These are phyloP conservation scores for Phytophthora crassamura DNA, from an alignment of 352 stramenopile genomes.

Conservation along the genomic window DNA sequence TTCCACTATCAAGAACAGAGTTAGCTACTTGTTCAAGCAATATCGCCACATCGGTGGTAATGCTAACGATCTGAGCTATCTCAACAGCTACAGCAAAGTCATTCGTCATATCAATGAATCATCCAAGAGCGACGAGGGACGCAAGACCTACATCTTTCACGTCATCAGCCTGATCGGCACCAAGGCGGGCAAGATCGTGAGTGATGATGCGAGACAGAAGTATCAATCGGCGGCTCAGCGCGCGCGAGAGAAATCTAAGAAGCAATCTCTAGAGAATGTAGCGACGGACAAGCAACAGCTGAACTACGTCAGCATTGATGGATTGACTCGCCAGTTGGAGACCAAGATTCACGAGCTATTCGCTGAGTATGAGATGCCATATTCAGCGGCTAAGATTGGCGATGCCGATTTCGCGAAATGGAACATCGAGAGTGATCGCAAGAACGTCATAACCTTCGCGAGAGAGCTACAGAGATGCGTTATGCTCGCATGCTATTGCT, in stretches of 20 bases:
- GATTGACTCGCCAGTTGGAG: too few relatives aligned
- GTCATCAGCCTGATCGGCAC: not conserved
- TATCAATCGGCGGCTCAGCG: not conserved
- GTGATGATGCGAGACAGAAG: not conserved
- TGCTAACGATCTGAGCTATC: not conserved
- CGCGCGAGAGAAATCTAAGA: not conserved
- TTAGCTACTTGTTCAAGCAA: not conserved
- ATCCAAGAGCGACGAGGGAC: not conserved
- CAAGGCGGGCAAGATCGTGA: not conserved
- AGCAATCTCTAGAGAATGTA: too few relatives aligned
- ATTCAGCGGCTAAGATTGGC: not conserved
- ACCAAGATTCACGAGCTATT: not conserved
- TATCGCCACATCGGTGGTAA: not conserved
- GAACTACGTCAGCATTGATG: too few relatives aligned
- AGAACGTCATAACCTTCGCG: not conserved
- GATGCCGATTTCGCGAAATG: not conserved
- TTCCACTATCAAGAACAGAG: not conserved
- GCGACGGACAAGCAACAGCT: too few relatives aligned
- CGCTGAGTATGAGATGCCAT: not conserved
- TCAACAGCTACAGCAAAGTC: not conserved
- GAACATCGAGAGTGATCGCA: not conserved
- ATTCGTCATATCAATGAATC: not conserved
- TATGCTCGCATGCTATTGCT: constrained; percentile 1
- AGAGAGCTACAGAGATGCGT: not conserved
- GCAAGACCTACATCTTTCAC: constrained; percentile 5